phyloP scores from a whole-genome alignment of 176 grass and related monocot species.

The Bromus sterilis region DNA sequence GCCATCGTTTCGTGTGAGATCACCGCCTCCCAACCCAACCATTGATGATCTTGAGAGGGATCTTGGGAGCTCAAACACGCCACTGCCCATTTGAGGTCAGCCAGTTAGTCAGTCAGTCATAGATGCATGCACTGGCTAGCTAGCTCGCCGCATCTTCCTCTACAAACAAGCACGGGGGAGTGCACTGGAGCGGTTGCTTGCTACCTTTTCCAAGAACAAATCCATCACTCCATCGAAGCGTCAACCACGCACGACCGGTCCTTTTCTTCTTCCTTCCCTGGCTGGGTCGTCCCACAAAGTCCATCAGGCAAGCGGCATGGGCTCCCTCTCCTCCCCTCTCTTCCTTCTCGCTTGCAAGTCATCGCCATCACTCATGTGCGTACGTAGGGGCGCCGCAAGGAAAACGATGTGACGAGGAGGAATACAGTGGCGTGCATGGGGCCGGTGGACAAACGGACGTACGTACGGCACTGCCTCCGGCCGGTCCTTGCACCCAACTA shows the following conservation, averaged over 20 bases:
- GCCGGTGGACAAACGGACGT: background rate
- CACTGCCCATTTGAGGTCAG: background rate
- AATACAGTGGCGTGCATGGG: background rate
- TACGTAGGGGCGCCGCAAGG: background rate
- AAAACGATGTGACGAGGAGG: background rate
- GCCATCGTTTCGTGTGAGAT: background rate
- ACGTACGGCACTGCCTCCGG: background rate
- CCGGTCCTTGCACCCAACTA: background rate
- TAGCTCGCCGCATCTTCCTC: background rate
- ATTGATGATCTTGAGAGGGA: background rate
- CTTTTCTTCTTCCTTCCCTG: background rate
- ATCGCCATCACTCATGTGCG: background rate
- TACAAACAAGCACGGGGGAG: too few species aligned
- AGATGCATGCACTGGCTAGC: too few species aligned
- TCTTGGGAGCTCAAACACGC: background rate
- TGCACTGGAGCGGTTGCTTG: background rate
- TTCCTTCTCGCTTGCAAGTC: background rate
- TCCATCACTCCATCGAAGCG: background rate
- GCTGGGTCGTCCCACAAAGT: background rate
- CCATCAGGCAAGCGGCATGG: background rate
- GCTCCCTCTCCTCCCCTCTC: background rate
- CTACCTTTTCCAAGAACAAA: conserved; percentile 36
- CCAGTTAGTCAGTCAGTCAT: background rate
- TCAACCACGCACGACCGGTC: conserved; percentile 6
- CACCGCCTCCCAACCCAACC: background rate